A percentile compares a stretch with the other conserved stretches of the same genome.
Evolutionary conservation across 352 stramenopile genomes (phyloP).

Genomic region (Pythium rishiriense): DNA sequence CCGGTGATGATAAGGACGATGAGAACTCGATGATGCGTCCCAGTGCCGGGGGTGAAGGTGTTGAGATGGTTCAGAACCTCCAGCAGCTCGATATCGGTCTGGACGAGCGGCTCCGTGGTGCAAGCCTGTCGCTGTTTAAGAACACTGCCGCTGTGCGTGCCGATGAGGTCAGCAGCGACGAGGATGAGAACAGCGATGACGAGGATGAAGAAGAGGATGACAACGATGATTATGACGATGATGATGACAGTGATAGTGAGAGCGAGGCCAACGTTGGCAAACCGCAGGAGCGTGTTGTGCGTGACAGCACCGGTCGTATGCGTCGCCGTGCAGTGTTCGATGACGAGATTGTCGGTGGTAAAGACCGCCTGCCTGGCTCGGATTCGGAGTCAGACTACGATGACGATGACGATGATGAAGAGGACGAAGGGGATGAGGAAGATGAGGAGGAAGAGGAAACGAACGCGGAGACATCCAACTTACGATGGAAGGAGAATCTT

Average conservation of each 20-base stretch:
- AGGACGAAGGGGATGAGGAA: conserved; percentile 45
- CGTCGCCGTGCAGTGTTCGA: conserved; percentile 82
- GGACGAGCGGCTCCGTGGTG: conserved; percentile 94
- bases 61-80: conserved; percentile 94
- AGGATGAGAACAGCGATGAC: conserved; percentile 36
- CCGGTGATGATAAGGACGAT: conserved; percentile 52
- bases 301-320: conserved; percentile 67
- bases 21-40: conserved; percentile 36
- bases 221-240: conserved; percentile 20
- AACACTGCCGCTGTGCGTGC: conserved; percentile 83
- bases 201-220: conserved; percentile 7
- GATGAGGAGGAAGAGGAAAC: conserved; percentile 37
- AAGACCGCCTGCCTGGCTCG: conserved; percentile 29
- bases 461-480: conserved; percentile 60
- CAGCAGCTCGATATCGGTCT: conserved; percentile 91
- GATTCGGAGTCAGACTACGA: conserved; percentile 51
- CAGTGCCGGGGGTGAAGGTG: conserved; percentile 71
- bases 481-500: conserved; percentile 88
- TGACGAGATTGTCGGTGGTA: conserved; percentile 36
- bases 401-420: conserved; percentile 47
- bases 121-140: conserved; percentile 96
- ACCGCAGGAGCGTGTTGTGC: conserved; percentile 66
- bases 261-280: conserved; percentile 48
- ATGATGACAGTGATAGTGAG: conserved; percentile 46
- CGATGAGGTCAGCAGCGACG: conserved; percentile 70